Base-by-base conservation (phyloP, 805 yeast species). In the Myxozyma neglecta region DNA sequence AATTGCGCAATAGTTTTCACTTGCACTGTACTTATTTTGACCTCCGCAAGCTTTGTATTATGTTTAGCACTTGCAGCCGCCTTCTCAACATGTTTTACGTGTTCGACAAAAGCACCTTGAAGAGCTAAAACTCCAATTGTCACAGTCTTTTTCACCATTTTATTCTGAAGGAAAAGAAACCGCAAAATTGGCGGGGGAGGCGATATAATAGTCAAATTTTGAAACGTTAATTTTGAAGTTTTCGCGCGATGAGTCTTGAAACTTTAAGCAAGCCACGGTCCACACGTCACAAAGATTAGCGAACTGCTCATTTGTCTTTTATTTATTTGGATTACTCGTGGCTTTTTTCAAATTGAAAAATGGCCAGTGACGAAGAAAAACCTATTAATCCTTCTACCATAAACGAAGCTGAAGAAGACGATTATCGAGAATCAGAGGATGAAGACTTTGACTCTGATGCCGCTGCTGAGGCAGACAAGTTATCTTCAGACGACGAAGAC, bases 31-130 rank as follows among this genome's bases (percentile, higher is more conserved):
- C 66, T 61, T 47, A 82, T 71, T 7, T 66, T 60, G 6, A 35
- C 43, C 2, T 32, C 35, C 7, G 55, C 49, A 5, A 61, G 45
- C 11, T 29, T 40, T 43, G 73, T 70, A 1, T 72, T 54, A 10
- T 57, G 24, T 37, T 32, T 37, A n/a, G 63, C 65, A 8, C 14
- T 34, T 18, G 35, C 14, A 43, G 46, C 74, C 51, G 58, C 84
- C 72, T 70, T 63, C 16, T 78, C 69, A 45, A 88, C 74, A 68
- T 81, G 83, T 2, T 76, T 72, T 6, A 85, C 74, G 71, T 88
- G 96, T 69, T 88, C 96, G 16, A 76, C 71, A 70, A 87, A 89
- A 0, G 94, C 92, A 6, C 96, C 96, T 71, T 88, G 96, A 18
- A 88, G 78, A 0, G 93, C 89, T 56, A 89, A 73, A 0, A 89